Percentiles rank a stretch among this genome's conserved stretches.
These are phyloP conservation scores for Tagetes patula DNA, from an alignment of 129 eudicot genomes.

Conservation along the genomic window DNA sequence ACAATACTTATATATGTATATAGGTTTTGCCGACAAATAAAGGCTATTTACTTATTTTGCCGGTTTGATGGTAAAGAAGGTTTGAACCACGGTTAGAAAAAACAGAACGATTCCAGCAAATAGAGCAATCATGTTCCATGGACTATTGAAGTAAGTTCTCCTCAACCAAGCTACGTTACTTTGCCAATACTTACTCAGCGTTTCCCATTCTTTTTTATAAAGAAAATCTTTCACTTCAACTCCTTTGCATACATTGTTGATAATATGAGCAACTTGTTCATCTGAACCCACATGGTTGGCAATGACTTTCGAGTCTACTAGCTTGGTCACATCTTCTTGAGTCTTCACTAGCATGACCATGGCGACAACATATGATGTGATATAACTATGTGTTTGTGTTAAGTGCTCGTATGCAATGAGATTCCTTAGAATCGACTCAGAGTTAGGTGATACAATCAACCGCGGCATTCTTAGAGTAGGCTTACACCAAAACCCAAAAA, in stretches of 20 bases:
- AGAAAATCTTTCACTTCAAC: neutral
- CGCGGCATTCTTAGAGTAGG: neutral
- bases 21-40: no score
- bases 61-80: neutral
- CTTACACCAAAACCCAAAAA: neutral
- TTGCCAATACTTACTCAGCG: neutral
- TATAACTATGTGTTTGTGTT: neutral
- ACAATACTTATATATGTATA: no score
- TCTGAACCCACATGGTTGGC: neutral
- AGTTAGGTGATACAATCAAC: neutral
- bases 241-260: neutral
- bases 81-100: slow-evolving; percentile 6
- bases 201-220: neutral
- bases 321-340: neutral
- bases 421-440: slow-evolving; percentile 20
- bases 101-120: slow-evolving; percentile 10
- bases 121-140: slow-evolving; percentile 24
- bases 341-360: slow-evolving; percentile 4
- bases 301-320: neutral
- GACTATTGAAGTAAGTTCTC: slow-evolving; percentile 16
- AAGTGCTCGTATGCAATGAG: slow-evolving; percentile 23
- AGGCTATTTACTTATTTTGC: no score
- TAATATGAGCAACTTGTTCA: neutral
- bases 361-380: slow-evolving; percentile 19
- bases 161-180: neutral